Base-by-base conservation (phyloP, 2,329 filamentous ascomycete species). In the Helminthosporium solani region DNA sequence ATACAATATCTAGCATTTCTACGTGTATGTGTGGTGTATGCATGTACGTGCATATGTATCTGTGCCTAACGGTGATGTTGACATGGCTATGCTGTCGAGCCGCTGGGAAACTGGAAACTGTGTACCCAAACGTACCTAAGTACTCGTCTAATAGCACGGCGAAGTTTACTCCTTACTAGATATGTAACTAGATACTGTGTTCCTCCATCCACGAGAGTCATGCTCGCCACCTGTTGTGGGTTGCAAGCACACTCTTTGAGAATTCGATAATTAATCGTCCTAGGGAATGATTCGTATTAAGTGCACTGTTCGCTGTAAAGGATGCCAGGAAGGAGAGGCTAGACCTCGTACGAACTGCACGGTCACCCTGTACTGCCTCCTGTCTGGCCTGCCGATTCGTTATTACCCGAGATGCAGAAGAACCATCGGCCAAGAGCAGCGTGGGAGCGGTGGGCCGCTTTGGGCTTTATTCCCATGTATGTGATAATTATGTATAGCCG, bases 381-480 rank as follows among this genome's bases (percentile, higher is more conserved):
- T 34, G 34, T 38, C 28, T 21, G 16, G 30, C 36, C 50, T 42
- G 42, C 15, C 38, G 40, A 46, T 49, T 53, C 53, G 52, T 49
- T 46, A 63, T 60, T 57, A 57, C 51, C 61, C 61, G 55, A 57
- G 55, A 55, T 45, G 57, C 56, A 53, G 60, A 43, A 4, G 23
- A 25, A 3, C 23, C 9, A 6, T 34, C 16, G 33, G 20, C 23
- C 35, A 38, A 14, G n/a, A n/a, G n/a, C n/a, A n/a, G n/a, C n/a
- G n/a, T n/a, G n/a, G n/a, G n/a, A n/a, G n/a, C n/a, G n/a, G n/a
- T n/a, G n/a, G n/a, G n/a, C n/a, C n/a, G n/a, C n/a, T n/a, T n/a
- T n/a, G n/a, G n/a, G n/a, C n/a, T n/a, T n/a, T n/a, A 58, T 61
- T 61, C 50, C 54, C 55, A 58, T 56, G 47, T 53, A n/a, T n/a